Evolutionary conservation across 768 basidiomycete genomes (phyloP).

Genomic region (Naganishia kalamii): DNA sequence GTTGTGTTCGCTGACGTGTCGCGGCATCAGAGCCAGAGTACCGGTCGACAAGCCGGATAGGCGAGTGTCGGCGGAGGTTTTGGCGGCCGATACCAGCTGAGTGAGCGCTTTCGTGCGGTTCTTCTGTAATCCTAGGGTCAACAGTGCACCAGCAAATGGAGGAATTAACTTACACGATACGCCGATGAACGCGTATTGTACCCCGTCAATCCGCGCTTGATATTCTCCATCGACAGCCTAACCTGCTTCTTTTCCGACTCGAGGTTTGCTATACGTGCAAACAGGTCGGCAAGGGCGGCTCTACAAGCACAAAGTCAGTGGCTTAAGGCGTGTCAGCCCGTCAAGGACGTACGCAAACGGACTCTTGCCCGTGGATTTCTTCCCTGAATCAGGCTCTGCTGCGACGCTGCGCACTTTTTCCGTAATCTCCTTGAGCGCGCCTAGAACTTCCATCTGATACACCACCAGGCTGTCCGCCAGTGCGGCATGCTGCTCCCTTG

Average conservation of each 20-base stretch:
- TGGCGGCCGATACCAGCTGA: not conserved
- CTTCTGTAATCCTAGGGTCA: not conserved
- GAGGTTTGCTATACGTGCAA: conserved; percentile 17
- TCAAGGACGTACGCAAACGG: conserved; percentile 1
- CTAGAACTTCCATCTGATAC: conserved; percentile 43
- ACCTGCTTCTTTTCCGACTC: conserved; percentile 21
- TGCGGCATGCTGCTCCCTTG: conserved; percentile 30
- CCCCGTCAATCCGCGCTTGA: not conserved
- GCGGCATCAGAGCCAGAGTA: conserved; percentile 1
- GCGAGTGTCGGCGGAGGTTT: no score
- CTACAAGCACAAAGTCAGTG: not conserved
- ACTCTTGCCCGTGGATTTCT: not conserved
- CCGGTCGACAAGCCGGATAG: not conserved
- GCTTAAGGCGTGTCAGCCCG: not conserved
- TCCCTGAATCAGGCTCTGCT: not conserved
- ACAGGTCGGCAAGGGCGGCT: conserved; percentile 17
- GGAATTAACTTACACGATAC: not conserved
- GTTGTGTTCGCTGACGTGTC: not conserved
- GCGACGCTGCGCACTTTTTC: conserved; percentile 22
- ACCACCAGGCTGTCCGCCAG: conserved; percentile 42
- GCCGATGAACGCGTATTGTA: not conserved
- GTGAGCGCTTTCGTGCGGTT: not conserved
- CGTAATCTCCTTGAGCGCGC: conserved; percentile 33
- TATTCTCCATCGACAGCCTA: not conserved
- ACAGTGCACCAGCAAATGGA: not conserved